Percentiles rank a stretch among this genome's conserved stretches.
These are phyloP conservation scores for Thalia dealbata DNA, from an alignment of 176 grass and related monocot species.

Conservation along the genomic window DNA sequence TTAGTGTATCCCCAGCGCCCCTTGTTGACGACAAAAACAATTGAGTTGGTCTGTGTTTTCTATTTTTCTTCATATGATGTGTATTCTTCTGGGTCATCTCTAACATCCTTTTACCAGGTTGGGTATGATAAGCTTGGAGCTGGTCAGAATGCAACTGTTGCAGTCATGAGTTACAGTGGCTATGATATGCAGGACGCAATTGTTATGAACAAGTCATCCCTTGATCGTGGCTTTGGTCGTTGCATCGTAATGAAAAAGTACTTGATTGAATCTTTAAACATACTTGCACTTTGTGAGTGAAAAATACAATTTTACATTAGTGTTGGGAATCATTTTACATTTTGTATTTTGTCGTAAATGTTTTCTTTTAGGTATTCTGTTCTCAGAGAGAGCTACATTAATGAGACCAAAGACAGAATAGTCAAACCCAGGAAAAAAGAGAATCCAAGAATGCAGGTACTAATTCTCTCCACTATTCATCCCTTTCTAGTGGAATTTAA, in stretches of 20 bases:
- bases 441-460: conserved; percentile 77
- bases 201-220: conserved; percentile 98
- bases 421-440: conserved; percentile 52
- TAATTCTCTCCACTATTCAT: conserved; percentile 13
- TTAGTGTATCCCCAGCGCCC: conserved; percentile 89
- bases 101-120: conserved; percentile 44
- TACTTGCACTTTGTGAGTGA: not conserved
- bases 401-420: conserved; percentile 53
- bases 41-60: conserved; percentile 66
- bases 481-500: no score
- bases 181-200: conserved; percentile 99
- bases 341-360: conserved; percentile 16
- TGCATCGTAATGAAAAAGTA: conserved; percentile 99
- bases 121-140: conserved; percentile 89
- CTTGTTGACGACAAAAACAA: conserved; percentile 91
- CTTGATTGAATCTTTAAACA: not conserved
- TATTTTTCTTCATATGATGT: conserved; percentile 8
- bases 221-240: conserved; percentile 94
- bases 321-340: not conserved
- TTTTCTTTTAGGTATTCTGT: conserved; percentile 58
- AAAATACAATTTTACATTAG: no score
- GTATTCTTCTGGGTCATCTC: not conserved
- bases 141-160: conserved; percentile 95
- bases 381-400: conserved; percentile 38
- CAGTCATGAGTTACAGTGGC: conserved; percentile 94